Conservation (phyloP, 176 grass and related monocot genomes). For the Themeda triandra region DNA sequence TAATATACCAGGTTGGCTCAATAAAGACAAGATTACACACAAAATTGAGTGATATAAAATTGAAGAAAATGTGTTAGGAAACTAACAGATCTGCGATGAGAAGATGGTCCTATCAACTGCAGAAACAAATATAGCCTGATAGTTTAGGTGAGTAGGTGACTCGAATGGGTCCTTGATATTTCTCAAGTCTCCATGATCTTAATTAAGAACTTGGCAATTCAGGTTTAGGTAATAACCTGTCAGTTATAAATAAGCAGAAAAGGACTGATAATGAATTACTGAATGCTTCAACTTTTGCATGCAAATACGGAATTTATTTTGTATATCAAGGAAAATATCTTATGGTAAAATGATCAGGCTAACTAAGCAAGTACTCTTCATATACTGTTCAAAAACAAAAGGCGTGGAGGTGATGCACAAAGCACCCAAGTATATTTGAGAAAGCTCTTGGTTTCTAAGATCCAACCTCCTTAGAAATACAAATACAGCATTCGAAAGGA, state of each 20-base stretch:
- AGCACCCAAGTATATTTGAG: not conserved
- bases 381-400: not conserved
- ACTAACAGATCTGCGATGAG: not conserved
- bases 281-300: not conserved
- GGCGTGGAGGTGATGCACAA: not conserved
- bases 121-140: too few species aligned
- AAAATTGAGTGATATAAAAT: not conserved
- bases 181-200: not conserved
- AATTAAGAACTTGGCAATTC: not conserved
- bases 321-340: not conserved
- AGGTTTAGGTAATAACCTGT: not conserved
- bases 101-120: too few species aligned
- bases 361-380: not conserved
- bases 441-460: not conserved
- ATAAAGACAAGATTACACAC: not conserved
- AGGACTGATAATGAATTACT: not conserved
- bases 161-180: not conserved
- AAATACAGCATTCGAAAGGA: not conserved
- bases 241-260: not conserved
- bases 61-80: not conserved
- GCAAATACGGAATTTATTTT: not conserved
- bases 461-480: not conserved
- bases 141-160: too few species aligned
- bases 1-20: not conserved
- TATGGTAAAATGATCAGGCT: not conserved